Evolutionary conservation across 1,284 basidiomycete genomes (phyloP), one percentile per base, ranked within the genome.

Genomic region (Microbotryomycetes sp.): DNA sequence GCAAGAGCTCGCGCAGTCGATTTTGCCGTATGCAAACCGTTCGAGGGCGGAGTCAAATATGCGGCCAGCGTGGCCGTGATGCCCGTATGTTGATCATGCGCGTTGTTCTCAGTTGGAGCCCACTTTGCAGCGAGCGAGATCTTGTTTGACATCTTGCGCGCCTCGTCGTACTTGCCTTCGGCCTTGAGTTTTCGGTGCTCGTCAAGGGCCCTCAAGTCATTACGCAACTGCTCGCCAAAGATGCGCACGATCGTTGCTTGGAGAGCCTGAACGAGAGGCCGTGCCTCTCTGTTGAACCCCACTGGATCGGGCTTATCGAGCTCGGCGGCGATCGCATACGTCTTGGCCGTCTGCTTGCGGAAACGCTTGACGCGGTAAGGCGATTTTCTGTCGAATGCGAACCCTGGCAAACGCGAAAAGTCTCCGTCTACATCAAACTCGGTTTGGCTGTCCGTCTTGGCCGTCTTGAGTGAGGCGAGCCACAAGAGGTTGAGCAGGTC

Each of bases 71-170:
- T 84, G 0, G 85, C 82, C 2, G 82, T 73, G 61, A 88, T 81
- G 70, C 84, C 83, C 2, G 83, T 84, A 57, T 79, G 75, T 9
- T 80, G 79, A 71, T 87, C 86, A 62, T 86, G 84, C 2, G 81
- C 78, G 4, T 77, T 74, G 3, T 74, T 78, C 4, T 83, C 81
- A 1, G 81, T 80, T 0, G 86, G 85, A 0, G 84, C 84, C 85
- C 85, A 87, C 73, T 87, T 88, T 4, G 79, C 79, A 1, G 80
- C 84, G 15, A 85, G 80, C 2, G 80, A 81, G 29, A 87, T 74
- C 28, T 76, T 73, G 59, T 74, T 75, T 21, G 79, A 68, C 30
- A 83, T 74, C 0, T 71, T 66, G 45, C 62, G 71, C 15, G 29
- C 72, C 64, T n/a, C 73, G 73, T 49, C 79, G 9, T 76, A 26